Evolutionary conservation across 2,329 filamentous ascomycete genomes (phyloP).

Genomic region (Thyridium curvatum): DNA sequence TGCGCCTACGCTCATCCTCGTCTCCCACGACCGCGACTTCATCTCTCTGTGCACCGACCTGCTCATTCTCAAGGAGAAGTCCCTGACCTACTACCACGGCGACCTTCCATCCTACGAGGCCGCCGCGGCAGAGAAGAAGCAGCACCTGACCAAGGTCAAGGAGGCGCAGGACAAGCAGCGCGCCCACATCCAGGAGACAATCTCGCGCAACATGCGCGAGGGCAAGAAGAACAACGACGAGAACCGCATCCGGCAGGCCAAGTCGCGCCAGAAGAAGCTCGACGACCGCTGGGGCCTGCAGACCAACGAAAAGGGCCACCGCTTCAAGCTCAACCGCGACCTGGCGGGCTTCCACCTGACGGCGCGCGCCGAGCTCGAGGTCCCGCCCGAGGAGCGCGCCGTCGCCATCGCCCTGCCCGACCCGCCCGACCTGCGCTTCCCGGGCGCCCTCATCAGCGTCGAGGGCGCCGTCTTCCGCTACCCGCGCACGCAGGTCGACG

Average conservation of each 20-base stretch:
- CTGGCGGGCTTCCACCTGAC: conserved; percentile 54
- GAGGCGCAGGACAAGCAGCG: conserved; percentile 77
- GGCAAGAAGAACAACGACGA: conserved; percentile 75
- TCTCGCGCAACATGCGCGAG: conserved; percentile 66
- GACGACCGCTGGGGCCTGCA: conserved; percentile 76
- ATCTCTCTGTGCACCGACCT: conserved; percentile 72
- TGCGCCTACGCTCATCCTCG: conserved; percentile 65
- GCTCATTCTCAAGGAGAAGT: conserved; percentile 67
- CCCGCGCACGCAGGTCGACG: conserved; percentile 23
- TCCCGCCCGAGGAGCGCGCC: conserved; percentile 56
- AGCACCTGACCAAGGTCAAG: conserved; percentile 67
- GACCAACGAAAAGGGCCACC: conserved; percentile 61
- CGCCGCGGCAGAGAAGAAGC: conserved; percentile 59
- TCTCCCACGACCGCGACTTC: conserved; percentile 82
- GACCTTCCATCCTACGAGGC: conserved; percentile 67
- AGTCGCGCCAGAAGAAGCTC: conserved; percentile 76
- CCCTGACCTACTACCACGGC: conserved; percentile 68
- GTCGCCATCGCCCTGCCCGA: conserved; percentile 54
- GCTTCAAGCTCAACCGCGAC: conserved; percentile 79
- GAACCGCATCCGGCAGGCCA: conserved; percentile 81
- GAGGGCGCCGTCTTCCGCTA: conserved; percentile 67
- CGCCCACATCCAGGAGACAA: conserved; percentile 73
- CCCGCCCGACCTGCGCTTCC: conserved; percentile 66
- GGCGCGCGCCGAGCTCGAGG: conserved; percentile 61
- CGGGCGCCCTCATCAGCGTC: conserved; percentile 64